phyloP scores from a whole-genome alignment of 2,329 filamentous ascomycete species.

The Stagonosporopsis chrysanthemi region DNA sequence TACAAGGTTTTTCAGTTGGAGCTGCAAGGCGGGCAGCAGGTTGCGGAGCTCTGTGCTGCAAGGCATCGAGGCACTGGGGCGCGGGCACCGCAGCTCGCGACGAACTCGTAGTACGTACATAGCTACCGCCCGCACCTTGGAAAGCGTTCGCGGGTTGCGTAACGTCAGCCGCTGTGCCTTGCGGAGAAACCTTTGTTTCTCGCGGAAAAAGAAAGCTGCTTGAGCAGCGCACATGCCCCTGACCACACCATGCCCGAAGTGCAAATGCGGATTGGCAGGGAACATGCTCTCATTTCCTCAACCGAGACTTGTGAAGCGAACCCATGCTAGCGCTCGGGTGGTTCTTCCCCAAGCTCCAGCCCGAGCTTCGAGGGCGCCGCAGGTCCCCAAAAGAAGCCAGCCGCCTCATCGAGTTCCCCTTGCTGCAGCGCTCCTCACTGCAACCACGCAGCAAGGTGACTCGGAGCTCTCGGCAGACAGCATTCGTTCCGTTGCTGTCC shows the following conservation, averaged over 20 bases:
- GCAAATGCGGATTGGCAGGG: slow-evolving; percentile 38
- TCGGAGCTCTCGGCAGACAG: slow-evolving; percentile 40
- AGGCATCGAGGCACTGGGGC: not conserved
- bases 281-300: slow-evolving; percentile 45
- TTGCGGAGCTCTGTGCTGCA: not conserved
- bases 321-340: slow-evolving; percentile 43
- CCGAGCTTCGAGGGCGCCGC: slow-evolving; percentile 41
- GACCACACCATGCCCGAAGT: slow-evolving; percentile 36
- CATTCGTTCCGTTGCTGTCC: slow-evolving; percentile 32
- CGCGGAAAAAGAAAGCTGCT: slow-evolving; percentile 13
- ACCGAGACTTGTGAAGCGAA: slow-evolving; percentile 44
- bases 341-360: slow-evolving; percentile 43
- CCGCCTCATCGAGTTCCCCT: slow-evolving; percentile 38
- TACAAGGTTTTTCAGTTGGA: slow-evolving; percentile 5
- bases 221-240: slow-evolving; percentile 37
- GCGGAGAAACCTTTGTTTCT: slow-evolving; percentile 7
- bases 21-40: slow-evolving; percentile 4
- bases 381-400: slow-evolving; percentile 48
- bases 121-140: not conserved
- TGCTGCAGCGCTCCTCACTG: slow-evolving; percentile 48
- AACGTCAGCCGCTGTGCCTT: slow-evolving; percentile 7
- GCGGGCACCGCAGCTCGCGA: not conserved
- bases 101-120: too few relatives aligned
- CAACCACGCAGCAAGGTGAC: slow-evolving; percentile 48
- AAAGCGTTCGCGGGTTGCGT: slow-evolving; percentile 6